Evolutionary conservation across 73 alveolate genomes (phyloP), one percentile per base, ranked within the genome.

Genomic region (Tetrahymena thermophila): DNA sequence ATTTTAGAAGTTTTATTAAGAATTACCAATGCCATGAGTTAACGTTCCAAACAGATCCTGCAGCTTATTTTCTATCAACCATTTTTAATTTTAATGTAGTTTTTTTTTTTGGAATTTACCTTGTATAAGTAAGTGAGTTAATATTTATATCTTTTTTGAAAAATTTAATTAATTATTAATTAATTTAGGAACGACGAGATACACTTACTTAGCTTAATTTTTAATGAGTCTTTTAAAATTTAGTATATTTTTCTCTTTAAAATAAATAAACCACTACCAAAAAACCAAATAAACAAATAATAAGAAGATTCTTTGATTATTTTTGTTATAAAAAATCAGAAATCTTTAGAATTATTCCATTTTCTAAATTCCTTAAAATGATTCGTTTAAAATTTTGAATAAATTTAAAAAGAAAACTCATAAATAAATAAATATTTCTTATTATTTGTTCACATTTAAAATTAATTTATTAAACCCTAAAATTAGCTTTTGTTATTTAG

Each of bases 1-100:
- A 23, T 19, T 28, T 71, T 19, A 8, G 89, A 28, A 71, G 89
- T n/a, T 71, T 71, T 71, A 13, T 28, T 3, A 28, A 17, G 35
- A 71, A 71, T 71, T 71, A 71, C 89, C 89, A 71, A 71, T 71
- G 89, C 89, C 89, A 71, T 71, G 89, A 71, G 89, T 71, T 71
- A 71, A 71, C 89, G 31, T 71, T 71, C 89, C 89, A 71, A 17
- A 71, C 89, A 28, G 89, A 71, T 11, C 89, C 89, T 3, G 23
- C 89, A 71, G 89, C 89, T 71, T 71, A 71, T 21, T 71, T 71
- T 71, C 89, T 71, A 71, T 71, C 89, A 71, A 71, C 89, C 89
- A 71, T 71, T 71, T 71, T 71, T 71, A 71, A 28, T 71, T 23
- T 71, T n/a, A n/a, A n/a, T n/a, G 35, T 56, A 6, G 25, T 56